These are phyloP conservation scores for Penicillium pulvis DNA, from an alignment of 495 filamentous ascomycete genomes.

Conservation along the genomic window DNA sequence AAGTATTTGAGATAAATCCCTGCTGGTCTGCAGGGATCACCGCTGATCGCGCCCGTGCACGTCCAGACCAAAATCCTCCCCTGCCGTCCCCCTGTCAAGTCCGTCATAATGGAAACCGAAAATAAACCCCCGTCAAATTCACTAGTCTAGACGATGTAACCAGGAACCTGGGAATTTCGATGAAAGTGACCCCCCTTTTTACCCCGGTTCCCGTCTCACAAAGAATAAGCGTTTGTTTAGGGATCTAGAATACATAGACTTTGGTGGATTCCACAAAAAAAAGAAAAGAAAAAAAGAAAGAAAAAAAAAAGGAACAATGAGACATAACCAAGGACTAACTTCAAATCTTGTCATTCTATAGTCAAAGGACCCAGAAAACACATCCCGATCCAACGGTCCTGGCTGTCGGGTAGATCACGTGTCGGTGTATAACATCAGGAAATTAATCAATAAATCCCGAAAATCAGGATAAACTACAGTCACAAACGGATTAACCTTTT, in stretches of 20 bases:
- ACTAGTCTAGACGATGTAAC: not conserved
- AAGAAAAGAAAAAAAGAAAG: too few relatives aligned
- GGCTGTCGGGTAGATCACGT: too few relatives aligned
- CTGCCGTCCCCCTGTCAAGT: conserved; percentile 7
- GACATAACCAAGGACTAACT: too few relatives aligned
- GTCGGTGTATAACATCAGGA: too few relatives aligned
- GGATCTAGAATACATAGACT: not conserved
- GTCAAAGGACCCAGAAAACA: too few relatives aligned
- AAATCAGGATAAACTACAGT: conserved; percentile 3
- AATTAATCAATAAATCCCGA: not conserved
- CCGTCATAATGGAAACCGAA: not conserved
- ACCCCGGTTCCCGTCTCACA: not conserved
- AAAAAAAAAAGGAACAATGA: too few relatives aligned
- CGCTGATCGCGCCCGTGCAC: conserved; percentile 33
- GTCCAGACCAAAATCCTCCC: conserved; percentile 13
- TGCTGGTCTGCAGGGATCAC: conserved; percentile 35
- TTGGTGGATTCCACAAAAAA: too few relatives aligned
- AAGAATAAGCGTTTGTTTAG: not conserved
- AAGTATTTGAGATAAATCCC: conserved; percentile 49
- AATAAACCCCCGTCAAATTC: not conserved
- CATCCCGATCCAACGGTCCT: too few relatives aligned
- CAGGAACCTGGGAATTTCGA: not conserved
- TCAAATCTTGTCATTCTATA: too few relatives aligned
- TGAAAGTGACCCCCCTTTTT: not conserved
- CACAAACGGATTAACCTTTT: conserved; percentile 6